Evolutionary conservation across 306 rosid genomes (phyloP).

Genomic region (Pachyrhizus erosus): DNA sequence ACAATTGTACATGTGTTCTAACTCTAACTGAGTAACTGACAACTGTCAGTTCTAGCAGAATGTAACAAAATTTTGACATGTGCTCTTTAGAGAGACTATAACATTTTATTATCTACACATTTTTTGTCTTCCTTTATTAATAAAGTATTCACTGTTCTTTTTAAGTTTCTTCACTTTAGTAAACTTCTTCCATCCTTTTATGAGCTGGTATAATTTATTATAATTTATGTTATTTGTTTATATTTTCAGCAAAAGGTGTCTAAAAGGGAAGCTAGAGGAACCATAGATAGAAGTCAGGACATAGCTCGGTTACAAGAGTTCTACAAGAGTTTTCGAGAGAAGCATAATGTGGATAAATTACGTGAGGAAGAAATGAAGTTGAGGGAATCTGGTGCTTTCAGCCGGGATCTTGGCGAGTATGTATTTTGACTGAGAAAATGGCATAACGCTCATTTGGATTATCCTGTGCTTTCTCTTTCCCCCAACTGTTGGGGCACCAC

Average conservation of each 20-base stretch:
- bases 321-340: slow-evolving; percentile 80
- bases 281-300: slow-evolving; percentile 91
- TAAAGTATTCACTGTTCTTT: neutral
- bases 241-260: slow-evolving; percentile 89
- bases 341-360: slow-evolving; percentile 73
- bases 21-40: neutral
- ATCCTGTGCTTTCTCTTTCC: slow-evolving; percentile 29
- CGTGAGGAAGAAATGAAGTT: slow-evolving; percentile 82
- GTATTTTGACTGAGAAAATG: slow-evolving; percentile 48
- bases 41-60: neutral
- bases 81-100: neutral
- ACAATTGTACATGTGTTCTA: neutral
- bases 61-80: neutral
- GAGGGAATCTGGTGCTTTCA: slow-evolving; percentile 87
- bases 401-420: slow-evolving; percentile 92
- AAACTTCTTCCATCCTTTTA: neutral
- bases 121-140: neutral
- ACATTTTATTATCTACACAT: neutral
- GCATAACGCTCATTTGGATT: slow-evolving; percentile 11
- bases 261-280: slow-evolving; percentile 81
- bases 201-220: slow-evolving; percentile 22
- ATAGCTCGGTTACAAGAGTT: slow-evolving; percentile 78
- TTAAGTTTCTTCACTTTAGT: neutral
- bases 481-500: neutral
- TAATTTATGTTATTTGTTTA: slow-evolving; percentile 42